Base-by-base conservation (phyloP, 768 basidiomycete species). In the Mycena sanguinolenta region DNA sequence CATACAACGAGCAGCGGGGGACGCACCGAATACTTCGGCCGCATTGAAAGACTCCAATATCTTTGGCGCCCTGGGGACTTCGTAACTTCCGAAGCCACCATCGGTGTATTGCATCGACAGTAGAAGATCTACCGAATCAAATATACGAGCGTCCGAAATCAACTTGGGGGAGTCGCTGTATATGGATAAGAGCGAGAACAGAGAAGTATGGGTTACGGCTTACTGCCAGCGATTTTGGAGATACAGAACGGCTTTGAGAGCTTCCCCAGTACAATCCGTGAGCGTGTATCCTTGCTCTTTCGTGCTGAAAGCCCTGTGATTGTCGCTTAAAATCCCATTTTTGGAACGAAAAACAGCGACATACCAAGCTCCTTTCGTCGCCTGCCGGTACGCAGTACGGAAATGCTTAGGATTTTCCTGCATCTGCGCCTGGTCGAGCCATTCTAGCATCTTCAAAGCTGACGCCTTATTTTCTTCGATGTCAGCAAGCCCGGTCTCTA, bases 11-110 rank as follows among this genome's bases (percentile, higher is more conserved):
- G 39, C 23, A 57, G 8, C 16, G 52, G 60, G 21, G 75, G 75
- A 76, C 85, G 49, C 57, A 93, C 97, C 97, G 77, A 99, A 99
- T 32, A 99, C 97, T 78, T 99, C 97, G 0, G 97, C 95, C 17
- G 96, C 91, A 76, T 99, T 99, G 27, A 99, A 82, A 81, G 82
- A 88, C 77, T 99, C 97, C 58, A 98, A 81, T 85, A 90, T 90
- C 54, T 80, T 74, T 3, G 93, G 90, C 4, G 91, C 97, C 66
- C 98, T 89, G 64, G 97, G 89, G 19, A 91, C 86, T 80, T 99
- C 97, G 76, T 99, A 99, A 75, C 91, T 94, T 28, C 97, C 96
- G 77, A 93, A 98, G 0, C 98, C 97, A 19, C 97, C 97, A 63
- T 90, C 83, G 0, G 86, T 76, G 78, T 97, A 97, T 79, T 98